These are phyloP conservation scores for Rhizopogon rudus DNA, from an alignment of 768 basidiomycete species.

Conservation along the genomic window DNA sequence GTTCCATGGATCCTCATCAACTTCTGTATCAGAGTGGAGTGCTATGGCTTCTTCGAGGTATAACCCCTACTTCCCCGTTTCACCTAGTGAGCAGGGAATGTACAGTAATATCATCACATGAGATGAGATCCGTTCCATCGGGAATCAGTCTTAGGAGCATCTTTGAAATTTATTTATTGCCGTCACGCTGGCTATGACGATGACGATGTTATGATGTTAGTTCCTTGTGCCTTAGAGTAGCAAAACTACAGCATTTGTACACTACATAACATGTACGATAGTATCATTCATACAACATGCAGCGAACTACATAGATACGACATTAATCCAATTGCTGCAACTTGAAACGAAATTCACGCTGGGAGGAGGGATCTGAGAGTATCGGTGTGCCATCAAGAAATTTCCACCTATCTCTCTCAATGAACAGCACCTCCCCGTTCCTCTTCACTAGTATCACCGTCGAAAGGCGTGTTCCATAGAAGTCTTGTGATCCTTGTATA, in stretches of 20 bases:
- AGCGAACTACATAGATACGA: conserved; percentile 14
- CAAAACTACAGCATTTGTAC: conserved; percentile 21
- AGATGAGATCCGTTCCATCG: conserved; percentile 14
- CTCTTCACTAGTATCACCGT: conserved; percentile 65
- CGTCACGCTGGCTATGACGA: conserved; percentile 29
- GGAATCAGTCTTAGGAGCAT: conserved; percentile 3
- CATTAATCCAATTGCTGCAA: conserved; percentile 17
- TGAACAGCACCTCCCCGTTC: conserved; percentile 56
- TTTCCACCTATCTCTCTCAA: conserved; percentile 70
- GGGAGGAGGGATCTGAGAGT: conserved; percentile 34
- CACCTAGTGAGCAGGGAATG: conserved; percentile 48
- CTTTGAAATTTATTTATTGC: conserved; percentile 18
- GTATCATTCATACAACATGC: conserved; percentile 13
- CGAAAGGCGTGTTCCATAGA: conserved; percentile 70
- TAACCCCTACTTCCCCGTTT: conserved; percentile 66
- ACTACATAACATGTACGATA: conserved; percentile 28
- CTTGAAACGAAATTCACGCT: conserved; percentile 51
- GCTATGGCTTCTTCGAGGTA: conserved; percentile 50
- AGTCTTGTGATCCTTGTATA: conserved; percentile 13
- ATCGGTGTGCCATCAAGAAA: conserved; percentile 36
- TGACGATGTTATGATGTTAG: conserved; percentile 21
- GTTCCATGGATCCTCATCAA: conserved; percentile 34
- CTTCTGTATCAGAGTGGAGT: conserved; percentile 57
- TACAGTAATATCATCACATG: conserved; percentile 56
- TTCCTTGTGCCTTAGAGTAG: conserved; percentile 24